These are phyloP conservation scores for Solanum piurae DNA, from an alignment of 257 asterid species.

Conservation along the genomic window DNA sequence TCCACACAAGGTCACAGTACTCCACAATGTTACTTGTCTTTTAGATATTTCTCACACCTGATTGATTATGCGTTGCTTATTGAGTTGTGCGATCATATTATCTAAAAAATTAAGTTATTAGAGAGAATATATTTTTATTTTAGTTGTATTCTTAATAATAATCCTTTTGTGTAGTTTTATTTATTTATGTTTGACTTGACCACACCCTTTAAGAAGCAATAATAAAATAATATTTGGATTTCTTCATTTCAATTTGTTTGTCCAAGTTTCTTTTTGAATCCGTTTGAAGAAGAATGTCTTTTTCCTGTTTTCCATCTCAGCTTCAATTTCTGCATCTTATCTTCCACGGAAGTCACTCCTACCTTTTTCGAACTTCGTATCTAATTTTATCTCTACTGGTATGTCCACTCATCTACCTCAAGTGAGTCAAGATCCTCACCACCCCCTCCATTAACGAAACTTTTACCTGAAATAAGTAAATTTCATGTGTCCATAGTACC, in stretches of 20 bases:
- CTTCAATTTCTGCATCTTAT: too few species aligned
- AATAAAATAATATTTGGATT: neutral
- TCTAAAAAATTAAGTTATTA: neutral
- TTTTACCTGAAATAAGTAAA: neutral
- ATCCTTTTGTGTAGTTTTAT: fast-evolving
- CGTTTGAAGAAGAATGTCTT: too few species aligned
- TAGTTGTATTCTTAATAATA: neutral
- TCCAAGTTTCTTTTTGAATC: too few species aligned
- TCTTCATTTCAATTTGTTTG: too few species aligned
- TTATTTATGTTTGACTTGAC: neutral
- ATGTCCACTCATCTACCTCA: too few species aligned
- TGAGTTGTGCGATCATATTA: neutral
- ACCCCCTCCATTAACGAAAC: neutral
- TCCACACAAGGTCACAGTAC: neutral
- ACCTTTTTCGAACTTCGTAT: too few species aligned
- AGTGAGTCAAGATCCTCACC: too few species aligned
- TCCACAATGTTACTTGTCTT: neutral
- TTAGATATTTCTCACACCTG: neutral
- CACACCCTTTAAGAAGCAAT: neutral
- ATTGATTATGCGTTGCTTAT: neutral
- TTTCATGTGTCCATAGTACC: neutral
- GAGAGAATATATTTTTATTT: neutral
- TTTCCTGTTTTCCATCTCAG: too few species aligned
- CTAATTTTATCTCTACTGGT: too few species aligned
- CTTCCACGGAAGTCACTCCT: too few species aligned